Base-by-base conservation (phyloP, 192 early-diverging fungal genomes). In the Rhizophagus sp. region DNA sequence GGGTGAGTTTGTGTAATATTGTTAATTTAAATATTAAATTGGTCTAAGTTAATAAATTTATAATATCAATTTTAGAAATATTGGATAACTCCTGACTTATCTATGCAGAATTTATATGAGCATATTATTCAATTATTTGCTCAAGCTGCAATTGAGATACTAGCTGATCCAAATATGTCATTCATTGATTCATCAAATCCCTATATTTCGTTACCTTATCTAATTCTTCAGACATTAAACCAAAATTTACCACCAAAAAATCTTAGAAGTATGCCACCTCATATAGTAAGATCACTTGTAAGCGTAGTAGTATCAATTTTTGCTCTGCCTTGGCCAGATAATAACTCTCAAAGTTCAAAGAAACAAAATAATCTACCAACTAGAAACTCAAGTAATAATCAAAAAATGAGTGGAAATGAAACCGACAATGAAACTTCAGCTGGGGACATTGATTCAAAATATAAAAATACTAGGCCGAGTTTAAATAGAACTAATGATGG, bases 51-150 rank as follows among this genome's bases (percentile, higher is more conserved):
- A 41, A 41, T 25, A 4, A 24, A 34, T 24, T 72, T 24, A 7
- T 57, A 75, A 10, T 34, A n/a, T 33, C 27, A 62, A 61, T 11
- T 61, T 52, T 34, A 78, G 76, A 78, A 78, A 78, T 68, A 78
- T 68, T 78, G 76, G 76, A 33, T 68, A 66, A 50, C 41, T 15
- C 76, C 76, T 10, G 76, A 78, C 50, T 36, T n/a, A 68, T 68
- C 76, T 4, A 78, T 78, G 76, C 39, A 66, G 27, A 19, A 10
- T 50, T 33, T 68, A 30, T 50, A 78, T 50, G 76, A 78, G 19
- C 76, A 78, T 68, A 65, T 78, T 52, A 52, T 78, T 17, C 64
- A 68, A 68, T 50, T 78, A 50, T 78, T 78, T 78, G 63, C 76
- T 12, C 76, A 78, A 65, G 65, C 76, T 27, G 2, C 64, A 19